phyloP scores from a whole-genome alignment of 1,139 yeast species.

The Yamadazyma mexicana region DNA sequence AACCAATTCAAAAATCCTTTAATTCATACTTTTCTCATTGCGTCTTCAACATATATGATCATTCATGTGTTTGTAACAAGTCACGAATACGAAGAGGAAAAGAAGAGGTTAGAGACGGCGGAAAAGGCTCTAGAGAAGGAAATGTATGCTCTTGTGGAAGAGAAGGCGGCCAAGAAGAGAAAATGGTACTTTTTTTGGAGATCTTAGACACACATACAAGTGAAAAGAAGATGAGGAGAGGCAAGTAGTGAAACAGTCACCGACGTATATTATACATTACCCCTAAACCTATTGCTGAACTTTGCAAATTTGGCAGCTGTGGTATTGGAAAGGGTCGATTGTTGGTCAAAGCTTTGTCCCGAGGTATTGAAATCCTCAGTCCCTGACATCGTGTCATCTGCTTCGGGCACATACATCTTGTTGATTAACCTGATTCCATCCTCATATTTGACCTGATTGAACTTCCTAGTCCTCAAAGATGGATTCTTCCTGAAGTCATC shows the following conservation, averaged over 20 bases:
- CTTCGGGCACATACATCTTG: constrained; percentile 32
- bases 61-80: constrained; percentile 36
- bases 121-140: constrained; percentile 29
- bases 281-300: constrained; percentile 26
- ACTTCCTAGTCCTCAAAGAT: constrained; percentile 40
- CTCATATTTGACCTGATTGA: constrained; percentile 43
- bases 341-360: constrained; percentile 23
- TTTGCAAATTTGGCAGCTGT: constrained; percentile 45
- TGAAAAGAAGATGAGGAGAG: too few species aligned
- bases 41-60: constrained; percentile 39
- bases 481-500: constrained; percentile 43
- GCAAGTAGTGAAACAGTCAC: too few species aligned
- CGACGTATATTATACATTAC: constrained; percentile 1
- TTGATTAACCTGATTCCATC: constrained; percentile 40
- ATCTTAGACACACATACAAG: too few species aligned
- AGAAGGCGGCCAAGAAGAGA: constrained; percentile 25
- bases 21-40: constrained; percentile 40
- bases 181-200: constrained; percentile 25
- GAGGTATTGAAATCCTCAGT: constrained; percentile 22
- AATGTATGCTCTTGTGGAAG: constrained; percentile 33
- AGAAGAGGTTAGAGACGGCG: constrained; percentile 22
- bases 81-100: constrained; percentile 33
- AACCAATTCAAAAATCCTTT: constrained; percentile 41
- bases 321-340: constrained; percentile 25
- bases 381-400: constrained; percentile 14